Base-by-base conservation (phyloP, 345 rosid genomes). In the Citrus cavaleriei region DNA sequence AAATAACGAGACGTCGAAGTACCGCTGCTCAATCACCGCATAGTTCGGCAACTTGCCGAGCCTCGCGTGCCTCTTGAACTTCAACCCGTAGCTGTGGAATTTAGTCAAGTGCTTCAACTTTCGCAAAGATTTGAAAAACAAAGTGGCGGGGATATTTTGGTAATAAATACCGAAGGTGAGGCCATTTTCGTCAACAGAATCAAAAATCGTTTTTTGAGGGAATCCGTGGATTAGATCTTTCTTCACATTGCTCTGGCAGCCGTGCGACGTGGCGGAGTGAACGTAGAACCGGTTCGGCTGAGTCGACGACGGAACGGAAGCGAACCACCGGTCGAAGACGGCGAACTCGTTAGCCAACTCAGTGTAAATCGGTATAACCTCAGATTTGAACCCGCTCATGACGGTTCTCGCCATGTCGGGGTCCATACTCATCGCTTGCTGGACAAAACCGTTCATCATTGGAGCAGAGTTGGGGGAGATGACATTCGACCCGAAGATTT, bases 241-340 rank as follows among this genome's bases (percentile, higher is more conserved):
- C 78, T 89, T 87, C 0, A 93, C 98, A 82, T 97, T 97, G 85
- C 98, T 93, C 42, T 77, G 79, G 35, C 94, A 94, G 1, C 98
- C 99, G 79, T 94, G 98, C 9, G 99, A 97, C 68, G 99, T 97
- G 74, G 98, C 99, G 10, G 98, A 97, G 79, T 97, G 99, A 69
- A 93, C 95, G 75, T 92, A 97, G 87, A 97, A 91, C 63, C 99
- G 93, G 88, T 97, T 97, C 40, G 99, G 99, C 72, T 97, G 99
- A 55, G 99, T 97, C 22, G 99, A 97, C 38, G 98, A 88, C 5
- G 99, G 99, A 21, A 97, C 98, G 70, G 99, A 93, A 0, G 99
- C 98, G 84, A 97, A 97, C 99, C 99, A 97, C 79, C 94, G 86
- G 86, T 97, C 99, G 85, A 97, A 91, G 2, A 97, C 86, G 1